A percentile compares a stretch with the other conserved stretches of the same genome.
phyloP scores from a whole-genome alignment of 1,284 basidiomycete species.

The Schizophyllum commune region DNA sequence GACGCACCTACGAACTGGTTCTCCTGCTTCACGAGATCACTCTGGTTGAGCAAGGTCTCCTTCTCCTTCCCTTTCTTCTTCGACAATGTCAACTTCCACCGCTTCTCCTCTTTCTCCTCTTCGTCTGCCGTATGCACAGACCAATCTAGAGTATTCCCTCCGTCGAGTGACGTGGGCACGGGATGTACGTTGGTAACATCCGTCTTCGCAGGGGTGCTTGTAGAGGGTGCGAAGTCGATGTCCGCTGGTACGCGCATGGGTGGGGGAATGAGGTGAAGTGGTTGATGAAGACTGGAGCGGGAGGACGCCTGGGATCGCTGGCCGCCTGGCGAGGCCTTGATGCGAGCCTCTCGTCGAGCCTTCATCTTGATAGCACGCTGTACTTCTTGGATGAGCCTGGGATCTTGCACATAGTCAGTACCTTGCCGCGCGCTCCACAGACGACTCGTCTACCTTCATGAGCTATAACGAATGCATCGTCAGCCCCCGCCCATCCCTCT shows the following conservation, averaged over 20 bases:
- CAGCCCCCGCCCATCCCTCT: constrained; percentile 1
- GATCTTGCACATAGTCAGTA: constrained; percentile 35
- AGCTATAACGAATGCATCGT: constrained; percentile 28
- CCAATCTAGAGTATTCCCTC: constrained; percentile 67
- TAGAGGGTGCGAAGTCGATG: constrained; percentile 67
- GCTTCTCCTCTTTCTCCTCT: constrained; percentile 41
- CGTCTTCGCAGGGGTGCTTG: constrained; percentile 24
- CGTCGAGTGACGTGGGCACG: constrained; percentile 57
- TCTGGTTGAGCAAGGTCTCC: constrained; percentile 39
- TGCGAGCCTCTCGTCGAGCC: constrained; percentile 60
- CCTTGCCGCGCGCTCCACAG: background rate
- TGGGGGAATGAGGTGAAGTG: constrained; percentile 18
- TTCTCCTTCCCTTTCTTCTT: constrained; percentile 52
- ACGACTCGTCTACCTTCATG: constrained; percentile 48
- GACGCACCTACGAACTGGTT: constrained; percentile 30
- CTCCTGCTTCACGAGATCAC: constrained; percentile 42
- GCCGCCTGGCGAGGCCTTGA: constrained; percentile 30
- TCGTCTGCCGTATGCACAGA: constrained; percentile 30
- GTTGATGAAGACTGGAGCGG: constrained; percentile 24
- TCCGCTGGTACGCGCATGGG: constrained; percentile 28
- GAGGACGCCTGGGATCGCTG: constrained; percentile 17
- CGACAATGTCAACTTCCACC: constrained; percentile 54
- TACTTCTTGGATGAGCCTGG: constrained; percentile 66
- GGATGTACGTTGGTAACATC: constrained; percentile 27
- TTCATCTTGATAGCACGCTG: constrained; percentile 64